Base-by-base conservation (phyloP, 1,284 basidiomycete species). In the Pterula multifida region DNA sequence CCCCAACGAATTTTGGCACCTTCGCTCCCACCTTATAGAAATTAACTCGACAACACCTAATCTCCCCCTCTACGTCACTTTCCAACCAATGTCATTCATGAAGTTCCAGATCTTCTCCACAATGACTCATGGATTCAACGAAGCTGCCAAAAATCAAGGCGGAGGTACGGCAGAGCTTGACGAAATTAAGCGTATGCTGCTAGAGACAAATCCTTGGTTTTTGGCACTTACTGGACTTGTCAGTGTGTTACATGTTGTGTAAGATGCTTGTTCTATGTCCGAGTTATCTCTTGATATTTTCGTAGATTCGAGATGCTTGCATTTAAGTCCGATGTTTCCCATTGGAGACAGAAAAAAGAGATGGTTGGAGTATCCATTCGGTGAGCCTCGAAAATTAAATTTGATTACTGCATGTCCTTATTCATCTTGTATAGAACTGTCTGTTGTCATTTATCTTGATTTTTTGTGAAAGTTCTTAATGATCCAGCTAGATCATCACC, bases 121-220 rank as follows among this genome's bases (percentile, higher is more conserved):
- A 1, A 79, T 94, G 77, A 84, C 85, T 2, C 76, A 77, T 45
- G 81, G 86, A 2, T 91, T 94, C 62, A 83, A 90, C 49, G 84
- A 91, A 60, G 85, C 85, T 19, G 77, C 81, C 2, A 79, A 85
- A 62, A 76, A 84, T 54, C 80, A 88, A 62, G 80, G 84, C 21
- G 69, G 72, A 13, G 69, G 72, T 19, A 67, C 76, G 2, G 79
- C 79, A 12, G 93, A 97, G 65, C 63, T 96, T 45, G 94, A 97
- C 63, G 92, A 95, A 69, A 68, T 97, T 59, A 96, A 96, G 70
- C 73, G 92, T 55, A 93, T 95, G 84, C 68, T 96, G 47, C 71
- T 83, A n/a, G 91, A 97, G 69, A 97, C 94, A 1, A 94, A 90
- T 63, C 89, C 93, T 12, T 92, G 84, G 73, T 85, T 96, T 68